Conservation (phyloP, 179 eudicot species). For the Silene coronaria region DNA sequence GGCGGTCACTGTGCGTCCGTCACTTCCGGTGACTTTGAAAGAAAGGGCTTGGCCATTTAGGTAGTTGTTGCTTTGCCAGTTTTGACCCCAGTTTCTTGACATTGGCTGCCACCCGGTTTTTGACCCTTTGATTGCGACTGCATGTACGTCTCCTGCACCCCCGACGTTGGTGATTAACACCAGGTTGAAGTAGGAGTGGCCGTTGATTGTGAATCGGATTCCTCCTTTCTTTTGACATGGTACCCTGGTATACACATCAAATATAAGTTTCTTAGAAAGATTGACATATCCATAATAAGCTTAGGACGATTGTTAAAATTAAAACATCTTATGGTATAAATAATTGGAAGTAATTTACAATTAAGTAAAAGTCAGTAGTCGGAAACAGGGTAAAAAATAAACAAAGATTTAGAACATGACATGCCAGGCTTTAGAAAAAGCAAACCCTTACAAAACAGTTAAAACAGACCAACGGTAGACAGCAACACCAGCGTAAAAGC, state of each 20-base stretch:
- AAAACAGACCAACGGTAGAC: neutral
- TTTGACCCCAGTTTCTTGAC: constrained; percentile 50
- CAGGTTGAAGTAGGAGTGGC: constrained; percentile 48
- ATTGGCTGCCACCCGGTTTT: constrained; percentile 35
- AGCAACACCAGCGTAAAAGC: constrained; percentile 1
- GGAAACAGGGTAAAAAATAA: neutral
- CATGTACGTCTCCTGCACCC: constrained; percentile 45
- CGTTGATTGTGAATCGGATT: constrained; percentile 47
- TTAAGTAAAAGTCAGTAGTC: neutral
- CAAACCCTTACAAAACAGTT: constrained; percentile 13
- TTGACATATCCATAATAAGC: no score
- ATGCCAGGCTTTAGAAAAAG: constrained; percentile 15
- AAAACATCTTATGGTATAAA: no score
- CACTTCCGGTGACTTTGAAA: constrained; percentile 39
- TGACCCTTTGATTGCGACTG: constrained; percentile 43
- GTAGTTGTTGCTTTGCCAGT: constrained; percentile 46
- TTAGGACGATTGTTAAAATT: no score
- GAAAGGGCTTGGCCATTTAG: constrained; percentile 40
- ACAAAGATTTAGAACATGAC: constrained; percentile 3
- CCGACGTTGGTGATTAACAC: constrained; percentile 47
- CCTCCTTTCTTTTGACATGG: constrained; percentile 43
- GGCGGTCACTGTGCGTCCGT: constrained; percentile 36
- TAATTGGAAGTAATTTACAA: no score
- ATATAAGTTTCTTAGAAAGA: no score
- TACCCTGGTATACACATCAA: no score